Evolutionary conservation across 441 rosid genomes (phyloP).

Genomic region (Hura crepitans): DNA sequence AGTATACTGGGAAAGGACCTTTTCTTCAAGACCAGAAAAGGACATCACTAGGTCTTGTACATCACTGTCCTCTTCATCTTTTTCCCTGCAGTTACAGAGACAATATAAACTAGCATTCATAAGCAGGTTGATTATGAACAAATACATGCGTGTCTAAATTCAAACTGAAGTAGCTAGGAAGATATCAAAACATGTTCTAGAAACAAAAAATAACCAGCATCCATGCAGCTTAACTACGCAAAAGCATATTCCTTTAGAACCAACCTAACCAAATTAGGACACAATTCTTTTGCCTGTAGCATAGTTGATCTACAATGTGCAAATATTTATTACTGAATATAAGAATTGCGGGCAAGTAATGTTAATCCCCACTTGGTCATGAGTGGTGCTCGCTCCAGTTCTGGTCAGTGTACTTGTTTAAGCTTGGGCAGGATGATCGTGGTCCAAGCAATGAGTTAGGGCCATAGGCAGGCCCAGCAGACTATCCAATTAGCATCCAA

Average conservation of each 20-base stretch:
- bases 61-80: constrained; percentile 64
- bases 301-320: not conserved
- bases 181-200: not conserved
- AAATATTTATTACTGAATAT: not conserved
- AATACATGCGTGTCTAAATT: constrained; percentile 5
- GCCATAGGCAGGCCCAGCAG: not conserved
- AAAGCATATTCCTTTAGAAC: constrained; percentile 7
- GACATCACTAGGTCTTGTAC: constrained; percentile 71
- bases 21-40: constrained; percentile 81
- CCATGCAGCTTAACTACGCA: not conserved
- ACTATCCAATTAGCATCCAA: not conserved
- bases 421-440: constrained; percentile 1
- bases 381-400: not conserved
- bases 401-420: not conserved
- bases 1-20: constrained; percentile 84
- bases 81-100: constrained; percentile 48
- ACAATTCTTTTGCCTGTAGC: not conserved
- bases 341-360: not conserved
- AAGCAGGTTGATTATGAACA: constrained; percentile 11
- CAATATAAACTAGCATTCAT: constrained; percentile 15
- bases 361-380: not conserved
- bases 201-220: not conserved
- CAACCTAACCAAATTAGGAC: not conserved
- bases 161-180: not conserved
- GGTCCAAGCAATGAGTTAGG: constrained; percentile 1